Base-by-base conservation (phyloP, 2,329 filamentous ascomycete genomes). In the Colletotrichum truncatum region DNA sequence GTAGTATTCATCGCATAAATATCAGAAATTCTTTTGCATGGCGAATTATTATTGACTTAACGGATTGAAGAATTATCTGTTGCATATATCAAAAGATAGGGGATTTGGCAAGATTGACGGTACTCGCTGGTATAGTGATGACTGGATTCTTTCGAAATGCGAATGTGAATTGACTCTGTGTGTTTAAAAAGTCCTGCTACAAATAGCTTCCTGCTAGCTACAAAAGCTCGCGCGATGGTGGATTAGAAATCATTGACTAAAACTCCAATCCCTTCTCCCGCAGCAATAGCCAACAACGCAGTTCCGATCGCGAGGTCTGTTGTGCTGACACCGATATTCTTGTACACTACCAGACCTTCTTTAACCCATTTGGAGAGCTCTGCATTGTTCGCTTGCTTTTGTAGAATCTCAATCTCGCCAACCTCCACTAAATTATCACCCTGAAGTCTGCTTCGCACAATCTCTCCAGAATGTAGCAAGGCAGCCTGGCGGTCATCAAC, bases 381-480 rank as follows among this genome's bases (percentile, higher is more conserved):
- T 16, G 16, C 12, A n/a, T 49, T 21, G 26, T 32, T 2, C 9
- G 26, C 46, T 10, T 25, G n/a, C 9, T 34, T 16, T 18, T 18
- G 46, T 11, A 28, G 18, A 30, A 30, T 25, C n/a, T 26, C 46
- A 26, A 49, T 28, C 3, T 49, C 46, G 4, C 46, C 46, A 9
- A 49, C 76, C 73, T 91, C 89, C 0, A 91, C 84, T 1, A 92
- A 78, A 64, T 90, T 84, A 16, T 86, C 78, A 0, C 83, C 82
- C 4, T 78, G 80, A 5, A 92, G 75, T 2, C 82, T 84, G 0
- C 89, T 89, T 75, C 90, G 84, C 8, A 91, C 85, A 6, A 92
- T 77, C 74, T 93, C 90, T 0, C 90, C 90, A 0, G 90, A 87
- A 70, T 91, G 88, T 64, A 85, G 82, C 18, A 91, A 74, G 58